Conservation (phyloP, 352 stramenopile genomes). For the Phytophthora pistaciae region DNA sequence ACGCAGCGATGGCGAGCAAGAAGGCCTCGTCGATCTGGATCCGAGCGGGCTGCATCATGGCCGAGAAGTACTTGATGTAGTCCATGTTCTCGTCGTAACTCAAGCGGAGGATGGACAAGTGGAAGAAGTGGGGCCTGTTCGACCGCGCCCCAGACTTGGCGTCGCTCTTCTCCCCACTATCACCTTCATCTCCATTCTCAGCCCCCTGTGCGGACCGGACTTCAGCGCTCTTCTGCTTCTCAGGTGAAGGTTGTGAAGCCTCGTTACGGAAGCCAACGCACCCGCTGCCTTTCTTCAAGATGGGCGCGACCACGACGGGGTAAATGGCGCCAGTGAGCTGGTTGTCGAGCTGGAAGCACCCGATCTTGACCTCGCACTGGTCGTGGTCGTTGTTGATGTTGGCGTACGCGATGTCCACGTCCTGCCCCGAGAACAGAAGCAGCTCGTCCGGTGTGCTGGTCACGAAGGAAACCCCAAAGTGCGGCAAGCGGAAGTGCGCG, state of each 20-base stretch:
- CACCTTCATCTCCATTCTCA: conserved; percentile 20
- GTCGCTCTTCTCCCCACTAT: conserved; percentile 19
- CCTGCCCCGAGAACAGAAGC: conserved; percentile 72
- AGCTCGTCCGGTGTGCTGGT: conserved; percentile 79
- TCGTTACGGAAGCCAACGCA: conserved; percentile 36
- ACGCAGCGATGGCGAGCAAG: conserved; percentile 33
- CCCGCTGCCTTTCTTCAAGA: conserved; percentile 49
- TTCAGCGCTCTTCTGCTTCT: conserved; percentile 41
- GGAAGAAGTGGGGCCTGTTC: conserved; percentile 62
- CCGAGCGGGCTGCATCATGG: conserved; percentile 74
- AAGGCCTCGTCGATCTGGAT: conserved; percentile 47
- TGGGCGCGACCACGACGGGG: conserved; percentile 83
- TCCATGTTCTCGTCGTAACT: conserved; percentile 87
- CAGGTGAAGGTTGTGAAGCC: conserved; percentile 9
- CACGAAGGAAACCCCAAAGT: conserved; percentile 79
- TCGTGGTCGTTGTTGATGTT: conserved; percentile 80
- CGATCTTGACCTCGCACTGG: conserved; percentile 85
- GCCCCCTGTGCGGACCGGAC: conserved; percentile 32
- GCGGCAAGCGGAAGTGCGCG: conserved; percentile 66
- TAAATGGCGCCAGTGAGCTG: conserved; percentile 80
- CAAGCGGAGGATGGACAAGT: conserved; percentile 81
- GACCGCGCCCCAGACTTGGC: conserved; percentile 22
- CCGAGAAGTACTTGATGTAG: conserved; percentile 90
- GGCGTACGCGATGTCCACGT: conserved; percentile 73
- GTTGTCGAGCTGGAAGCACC: conserved; percentile 87